Base-by-base conservation (phyloP, 805 yeast species). In the Metschnikowia cubensis region DNA sequence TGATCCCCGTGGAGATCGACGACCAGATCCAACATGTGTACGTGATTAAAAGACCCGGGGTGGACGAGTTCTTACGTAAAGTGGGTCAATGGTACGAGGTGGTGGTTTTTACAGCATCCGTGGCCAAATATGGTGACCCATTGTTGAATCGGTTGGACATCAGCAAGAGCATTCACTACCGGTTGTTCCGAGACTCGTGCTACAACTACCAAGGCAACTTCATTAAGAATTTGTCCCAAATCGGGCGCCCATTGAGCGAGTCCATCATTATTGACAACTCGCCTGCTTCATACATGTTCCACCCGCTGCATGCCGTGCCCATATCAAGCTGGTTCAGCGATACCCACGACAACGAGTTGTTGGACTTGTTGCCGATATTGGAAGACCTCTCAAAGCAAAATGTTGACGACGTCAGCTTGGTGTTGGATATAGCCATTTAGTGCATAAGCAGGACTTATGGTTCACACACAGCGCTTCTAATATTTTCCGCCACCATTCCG, bases 281-380 rank as follows among this genome's bases (percentile, higher is more conserved):
- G 2, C 98, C 99, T 1, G 96, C 98, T 3, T 89, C 97, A n/a
- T 94, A 94, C 69, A 84, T 92, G 50, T 88, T 94, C 76, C 98
- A 94, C 65, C 99, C 99, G 18, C 96, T 89, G 67, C 97, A 94
- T 71, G 96, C 98, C 7, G 86, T 94, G 29, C 99, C 99, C 21
- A 88, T 94, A 29, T 88, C 96, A 57, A 85, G 94, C 66, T 94
- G 99, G 99, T 94, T 94, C 75, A 88, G 96, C 58, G 99, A 94
- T 70, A 83, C 94, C 29, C 99, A 94, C 67, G 99, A 94, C 68
- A 91, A 91, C 66, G 99, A 94, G 75, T 76, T 94, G 60, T 69
- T 88, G 54, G 99, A 94, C 69, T 81, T 94, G 68, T 72, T 94
- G 48, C 99, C 98, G 13, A 83, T 94, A 52, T 75, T 94, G 58